phyloP scores from a whole-genome alignment of 2,329 filamentous ascomycete genomes.

The Venturiaceae sp. region DNA sequence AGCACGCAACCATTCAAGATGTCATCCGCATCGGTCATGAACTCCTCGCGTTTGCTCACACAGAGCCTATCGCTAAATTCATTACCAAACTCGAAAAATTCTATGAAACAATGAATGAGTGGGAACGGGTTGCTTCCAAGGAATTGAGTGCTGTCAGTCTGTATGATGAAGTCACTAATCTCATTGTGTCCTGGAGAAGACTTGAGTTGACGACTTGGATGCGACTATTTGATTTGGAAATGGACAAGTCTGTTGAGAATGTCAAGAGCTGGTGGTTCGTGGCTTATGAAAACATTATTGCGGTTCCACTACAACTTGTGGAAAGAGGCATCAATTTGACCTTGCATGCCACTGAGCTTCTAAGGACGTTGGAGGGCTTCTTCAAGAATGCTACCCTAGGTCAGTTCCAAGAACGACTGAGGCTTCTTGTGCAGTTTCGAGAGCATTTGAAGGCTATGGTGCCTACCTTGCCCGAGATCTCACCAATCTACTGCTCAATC shows the following conservation, averaged over 20 bases:
- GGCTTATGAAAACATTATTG: conserved; percentile 82
- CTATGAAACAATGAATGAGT: conserved; percentile 78
- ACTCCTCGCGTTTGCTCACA: conserved; percentile 64
- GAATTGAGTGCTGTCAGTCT: conserved; percentile 60
- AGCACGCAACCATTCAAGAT: conserved; percentile 72
- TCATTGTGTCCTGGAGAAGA: conserved; percentile 81
- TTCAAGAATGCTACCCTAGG: conserved; percentile 71
- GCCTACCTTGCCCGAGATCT: conserved; percentile 39
- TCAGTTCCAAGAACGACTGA: conserved; percentile 65
- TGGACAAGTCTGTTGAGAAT: conserved; percentile 62
- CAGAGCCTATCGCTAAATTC: conserved; percentile 77
- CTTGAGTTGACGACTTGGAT: conserved; percentile 90
- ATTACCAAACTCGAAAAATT: conserved; percentile 82
- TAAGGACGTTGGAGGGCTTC: conserved; percentile 71
- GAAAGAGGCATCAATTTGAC: conserved; percentile 49
- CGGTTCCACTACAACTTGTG: conserved; percentile 58
- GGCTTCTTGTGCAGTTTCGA: conserved; percentile 52
- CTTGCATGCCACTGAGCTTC: conserved; percentile 55
- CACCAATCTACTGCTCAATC: conserved; percentile 53
- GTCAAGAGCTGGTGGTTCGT: conserved; percentile 94
- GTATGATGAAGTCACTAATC: conserved; percentile 68
- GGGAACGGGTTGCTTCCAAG: conserved; percentile 86
- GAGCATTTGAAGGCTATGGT: conserved; percentile 56
- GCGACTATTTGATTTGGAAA: conserved; percentile 76
- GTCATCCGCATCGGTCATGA: conserved; percentile 67